Conservation (phyloP, 2,329 filamentous ascomycete species). For the Nothophoma quercina region DNA sequence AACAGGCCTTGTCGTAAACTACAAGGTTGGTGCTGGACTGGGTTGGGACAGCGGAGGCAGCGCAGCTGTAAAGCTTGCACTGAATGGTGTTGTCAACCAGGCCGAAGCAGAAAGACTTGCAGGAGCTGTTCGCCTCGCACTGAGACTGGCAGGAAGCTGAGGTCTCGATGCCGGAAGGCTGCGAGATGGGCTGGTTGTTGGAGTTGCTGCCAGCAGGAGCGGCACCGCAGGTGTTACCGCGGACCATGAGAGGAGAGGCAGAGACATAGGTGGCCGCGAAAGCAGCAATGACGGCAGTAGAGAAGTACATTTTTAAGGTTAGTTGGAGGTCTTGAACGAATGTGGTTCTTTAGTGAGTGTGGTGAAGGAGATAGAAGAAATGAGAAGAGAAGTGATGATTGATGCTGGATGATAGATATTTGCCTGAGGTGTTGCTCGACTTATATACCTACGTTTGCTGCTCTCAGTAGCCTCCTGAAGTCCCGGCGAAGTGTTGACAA, state of each 20-base stretch:
- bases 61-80: constrained; percentile 22
- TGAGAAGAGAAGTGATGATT: not conserved
- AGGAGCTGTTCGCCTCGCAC: constrained; percentile 19
- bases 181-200: constrained; percentile 16
- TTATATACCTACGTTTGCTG: not conserved
- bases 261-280: constrained; percentile 17
- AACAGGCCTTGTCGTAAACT: constrained; percentile 25
- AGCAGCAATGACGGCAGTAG: constrained; percentile 20
- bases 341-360: constrained; percentile 5
- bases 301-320: constrained; percentile 21
- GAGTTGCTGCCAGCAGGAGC: constrained; percentile 16
- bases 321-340: not conserved
- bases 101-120: constrained; percentile 26
- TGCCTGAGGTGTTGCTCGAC: not conserved
- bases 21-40: constrained; percentile 22
- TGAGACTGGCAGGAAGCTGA: constrained; percentile 16
- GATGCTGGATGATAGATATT: not conserved
- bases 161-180: constrained; percentile 16
- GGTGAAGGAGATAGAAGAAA: not conserved
- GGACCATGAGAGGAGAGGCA: constrained; percentile 17
- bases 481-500: not conserved
- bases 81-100: constrained; percentile 24
- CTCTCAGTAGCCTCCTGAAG: not conserved
- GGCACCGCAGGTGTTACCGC: constrained; percentile 19
- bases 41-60: constrained; percentile 15